phyloP scores from a whole-genome alignment of 768 basidiomycete genomes.

The Fistulinella prunicolor region DNA sequence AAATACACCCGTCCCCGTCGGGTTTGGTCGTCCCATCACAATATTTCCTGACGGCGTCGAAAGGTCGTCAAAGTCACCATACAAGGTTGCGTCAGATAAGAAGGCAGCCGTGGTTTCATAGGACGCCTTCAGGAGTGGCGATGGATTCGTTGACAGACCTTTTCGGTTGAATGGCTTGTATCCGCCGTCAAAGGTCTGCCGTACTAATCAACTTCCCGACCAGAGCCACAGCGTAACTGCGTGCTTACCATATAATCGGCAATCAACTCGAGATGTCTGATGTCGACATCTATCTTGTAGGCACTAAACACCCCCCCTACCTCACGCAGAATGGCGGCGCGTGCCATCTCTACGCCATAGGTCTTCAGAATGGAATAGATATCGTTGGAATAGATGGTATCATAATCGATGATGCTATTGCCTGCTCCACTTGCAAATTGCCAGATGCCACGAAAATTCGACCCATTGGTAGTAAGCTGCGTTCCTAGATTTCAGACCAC shows the following conservation, averaged over 20 bases:
- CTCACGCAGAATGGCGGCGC: conserved; percentile 86
- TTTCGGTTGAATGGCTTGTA: conserved; percentile 98
- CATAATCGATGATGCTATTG: conserved; percentile 66
- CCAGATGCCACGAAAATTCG: conserved; percentile 91
- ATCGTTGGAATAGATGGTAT: conserved; percentile 90
- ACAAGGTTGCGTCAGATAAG: conserved; percentile 89
- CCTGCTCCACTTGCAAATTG: conserved; percentile 52
- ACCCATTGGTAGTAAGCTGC: conserved; percentile 87
- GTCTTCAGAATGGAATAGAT: conserved; percentile 87
- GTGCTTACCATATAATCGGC: conserved; percentile 95
- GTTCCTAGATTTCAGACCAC: neutral
- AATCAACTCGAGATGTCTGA: conserved; percentile 91
- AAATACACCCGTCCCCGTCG: conserved; percentile 94
- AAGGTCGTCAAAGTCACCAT: conserved; percentile 94
- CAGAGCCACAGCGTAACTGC: neutral
- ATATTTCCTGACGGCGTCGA: conserved; percentile 88
- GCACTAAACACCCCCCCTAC: conserved; percentile 89
- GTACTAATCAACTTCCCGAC: neutral
- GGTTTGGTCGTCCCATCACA: conserved; percentile 82
- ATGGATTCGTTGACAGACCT: conserved; percentile 88
- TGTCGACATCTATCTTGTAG: conserved; percentile 95
- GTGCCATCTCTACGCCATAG: conserved; percentile 97
- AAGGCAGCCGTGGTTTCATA: conserved; percentile 96
- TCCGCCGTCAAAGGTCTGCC: conserved; percentile 92
- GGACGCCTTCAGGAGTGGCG: conserved; percentile 95